Conservation (phyloP, 2,329 filamentous ascomycete species). For the Periconia macrospinosa region DNA sequence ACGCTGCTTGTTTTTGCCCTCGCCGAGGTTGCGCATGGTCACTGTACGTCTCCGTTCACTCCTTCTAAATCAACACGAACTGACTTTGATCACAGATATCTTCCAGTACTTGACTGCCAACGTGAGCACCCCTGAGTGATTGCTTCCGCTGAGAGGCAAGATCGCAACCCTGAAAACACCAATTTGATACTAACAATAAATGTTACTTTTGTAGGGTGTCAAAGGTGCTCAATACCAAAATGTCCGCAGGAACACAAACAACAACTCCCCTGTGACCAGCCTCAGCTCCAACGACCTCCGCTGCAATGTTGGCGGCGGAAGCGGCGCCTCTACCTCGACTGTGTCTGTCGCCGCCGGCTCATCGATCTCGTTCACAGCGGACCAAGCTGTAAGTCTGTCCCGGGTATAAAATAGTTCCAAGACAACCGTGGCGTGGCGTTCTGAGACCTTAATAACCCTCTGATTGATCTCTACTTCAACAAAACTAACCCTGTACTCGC, state of each 20-base stretch:
- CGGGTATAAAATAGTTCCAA: too few relatives aligned
- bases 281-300: slow-evolving; percentile 35
- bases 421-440: too few relatives aligned
- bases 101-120: slow-evolving; percentile 43
- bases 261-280: slow-evolving; percentile 41
- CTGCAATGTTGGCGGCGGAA: slow-evolving; percentile 40
- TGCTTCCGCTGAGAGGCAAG: background rate
- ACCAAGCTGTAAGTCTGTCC: slow-evolving; percentile 21
- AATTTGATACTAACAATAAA: too few relatives aligned
- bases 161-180: too few relatives aligned
- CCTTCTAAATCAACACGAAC: background rate
- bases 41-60: slow-evolving; percentile 29
- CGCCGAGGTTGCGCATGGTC: slow-evolving; percentile 39
- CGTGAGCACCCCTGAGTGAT: background rate
- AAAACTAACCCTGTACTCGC: background rate
- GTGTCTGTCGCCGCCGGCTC: slow-evolving; percentile 41
- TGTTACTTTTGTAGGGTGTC: slow-evolving; percentile 15
- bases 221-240: slow-evolving; percentile 40
- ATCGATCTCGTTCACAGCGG: slow-evolving; percentile 38
- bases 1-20: slow-evolving; percentile 36
- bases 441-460: too few relatives aligned
- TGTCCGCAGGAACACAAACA: slow-evolving; percentile 41
- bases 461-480: too few relatives aligned
- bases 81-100: slow-evolving; percentile 28
- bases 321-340: slow-evolving; percentile 30